phyloP scores from a whole-genome alignment of 2,329 filamentous ascomycete species.

The Neofusicoccum kwambonambiense region DNA sequence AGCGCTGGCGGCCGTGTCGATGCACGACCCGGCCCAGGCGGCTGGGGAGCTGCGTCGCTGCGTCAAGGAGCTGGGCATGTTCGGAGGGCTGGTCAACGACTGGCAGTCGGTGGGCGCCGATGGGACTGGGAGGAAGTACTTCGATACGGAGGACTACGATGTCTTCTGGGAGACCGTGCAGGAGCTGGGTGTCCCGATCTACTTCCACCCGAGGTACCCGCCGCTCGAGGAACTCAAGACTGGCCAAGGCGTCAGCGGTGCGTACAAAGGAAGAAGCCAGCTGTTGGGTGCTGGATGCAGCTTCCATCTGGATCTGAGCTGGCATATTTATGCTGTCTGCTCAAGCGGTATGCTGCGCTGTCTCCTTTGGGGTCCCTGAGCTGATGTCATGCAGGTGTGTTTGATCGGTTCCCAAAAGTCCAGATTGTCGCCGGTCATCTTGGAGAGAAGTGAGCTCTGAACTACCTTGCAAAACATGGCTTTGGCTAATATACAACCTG shows the following conservation, averaged over 20 bases:
- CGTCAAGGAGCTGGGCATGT: slow-evolving; percentile 52
- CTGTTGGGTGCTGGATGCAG: slow-evolving; percentile 31
- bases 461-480: background rate
- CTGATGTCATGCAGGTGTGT: slow-evolving; percentile 30
- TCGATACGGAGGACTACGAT: slow-evolving; percentile 32
- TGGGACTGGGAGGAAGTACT: slow-evolving; percentile 31
- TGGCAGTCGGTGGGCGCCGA: slow-evolving; percentile 30
- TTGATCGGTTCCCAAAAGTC: slow-evolving; percentile 43
- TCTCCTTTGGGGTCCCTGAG: fast-evolving
- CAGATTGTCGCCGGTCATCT: slow-evolving; percentile 47
- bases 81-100: slow-evolving; percentile 56
- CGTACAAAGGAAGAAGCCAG: slow-evolving; percentile 22
- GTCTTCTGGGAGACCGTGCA: slow-evolving; percentile 32
- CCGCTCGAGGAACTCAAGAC: background rate
- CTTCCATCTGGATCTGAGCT: slow-evolving; percentile 46
- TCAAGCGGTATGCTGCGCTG: slow-evolving; percentile 23
- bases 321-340: slow-evolving; percentile 46
- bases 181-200: slow-evolving; percentile 34
- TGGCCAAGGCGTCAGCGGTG: background rate
- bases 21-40: slow-evolving; percentile 34
- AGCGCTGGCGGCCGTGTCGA: slow-evolving; percentile 41
- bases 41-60: slow-evolving; percentile 30
- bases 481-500: background rate
- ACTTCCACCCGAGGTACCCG: slow-evolving; percentile 34
- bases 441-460: slow-evolving; percentile 33